These are phyloP conservation scores for Neurospora terricola DNA, from an alignment of 495 filamentous ascomycete genomes.

Conservation along the genomic window DNA sequence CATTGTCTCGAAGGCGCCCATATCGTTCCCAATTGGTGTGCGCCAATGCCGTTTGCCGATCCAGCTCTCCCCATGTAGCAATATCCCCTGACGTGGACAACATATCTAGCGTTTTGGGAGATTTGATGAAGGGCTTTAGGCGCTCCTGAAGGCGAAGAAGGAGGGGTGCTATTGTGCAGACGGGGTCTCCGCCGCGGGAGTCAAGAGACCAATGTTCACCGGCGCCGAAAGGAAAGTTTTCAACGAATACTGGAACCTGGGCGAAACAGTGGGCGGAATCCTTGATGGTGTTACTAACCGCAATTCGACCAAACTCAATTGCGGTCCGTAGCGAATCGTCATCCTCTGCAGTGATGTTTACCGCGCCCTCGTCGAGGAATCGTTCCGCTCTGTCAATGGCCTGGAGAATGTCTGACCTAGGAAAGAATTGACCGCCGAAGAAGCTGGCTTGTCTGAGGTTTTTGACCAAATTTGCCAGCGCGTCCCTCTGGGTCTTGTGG, in stretches of 20 bases:
- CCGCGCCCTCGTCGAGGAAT: conserved; percentile 48
- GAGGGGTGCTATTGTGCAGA: conserved; percentile 32
- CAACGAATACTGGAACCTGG: conserved; percentile 67
- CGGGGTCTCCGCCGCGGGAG: conserved; percentile 16
- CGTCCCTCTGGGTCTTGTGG: conserved; percentile 56
- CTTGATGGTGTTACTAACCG: conserved; percentile 52
- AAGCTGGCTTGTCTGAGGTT: conserved; percentile 85
- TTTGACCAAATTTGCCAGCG: conserved; percentile 53
- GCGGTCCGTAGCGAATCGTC: conserved; percentile 48
- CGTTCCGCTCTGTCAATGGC: conserved; percentile 52
- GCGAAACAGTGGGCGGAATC: conserved; percentile 54
- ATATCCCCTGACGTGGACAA: background rate
- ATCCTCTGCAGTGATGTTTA: conserved; percentile 49
- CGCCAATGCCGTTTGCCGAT: background rate
- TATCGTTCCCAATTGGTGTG: background rate
- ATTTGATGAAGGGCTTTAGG: conserved; percentile 22
- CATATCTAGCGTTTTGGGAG: background rate
- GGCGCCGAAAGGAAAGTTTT: conserved; percentile 45
- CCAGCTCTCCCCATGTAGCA: background rate
- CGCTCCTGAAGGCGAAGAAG: conserved; percentile 29
- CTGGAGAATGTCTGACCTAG: conserved; percentile 45
- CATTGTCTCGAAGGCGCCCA: background rate
- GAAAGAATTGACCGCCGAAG: conserved; percentile 73
- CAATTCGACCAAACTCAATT: conserved; percentile 50
- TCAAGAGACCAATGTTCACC: conserved; percentile 54